phyloP scores from a whole-genome alignment of 768 basidiomycete genomes.

The Serendipita sp. region DNA sequence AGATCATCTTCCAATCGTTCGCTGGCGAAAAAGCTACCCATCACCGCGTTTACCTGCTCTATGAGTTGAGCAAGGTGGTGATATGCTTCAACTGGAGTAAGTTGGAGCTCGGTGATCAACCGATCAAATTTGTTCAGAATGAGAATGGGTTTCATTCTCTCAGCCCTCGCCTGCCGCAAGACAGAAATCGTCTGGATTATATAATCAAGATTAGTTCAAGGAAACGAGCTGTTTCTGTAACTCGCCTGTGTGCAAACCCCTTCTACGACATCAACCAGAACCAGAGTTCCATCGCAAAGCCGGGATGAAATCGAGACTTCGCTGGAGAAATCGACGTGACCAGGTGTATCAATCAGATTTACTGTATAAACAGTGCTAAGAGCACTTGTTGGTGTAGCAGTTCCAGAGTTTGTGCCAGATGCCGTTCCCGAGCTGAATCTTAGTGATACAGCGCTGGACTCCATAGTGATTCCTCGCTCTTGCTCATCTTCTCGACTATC shows the following conservation, averaged over 20 bases:
- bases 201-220: not conserved
- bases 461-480: slow-evolving; percentile 97
- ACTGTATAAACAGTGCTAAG: slow-evolving; percentile 22
- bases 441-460: slow-evolving; percentile 85
- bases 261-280: slow-evolving; percentile 92
- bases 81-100: slow-evolving; percentile 82
- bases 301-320: slow-evolving; percentile 92
- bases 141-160: slow-evolving; percentile 74
- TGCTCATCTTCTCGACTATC: slow-evolving; percentile 96
- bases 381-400: not conserved
- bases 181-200: slow-evolving; percentile 73
- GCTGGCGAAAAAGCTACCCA: slow-evolving; percentile 89
- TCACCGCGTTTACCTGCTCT: slow-evolving; percentile 95
- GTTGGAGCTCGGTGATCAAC: slow-evolving; percentile 80
- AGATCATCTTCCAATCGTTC: slow-evolving; percentile 96
- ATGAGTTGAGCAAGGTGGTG: slow-evolving; percentile 86
- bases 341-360: slow-evolving; percentile 97
- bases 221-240: not conserved
- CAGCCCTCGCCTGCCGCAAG: slow-evolving; percentile 85
- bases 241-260: slow-evolving; percentile 93
- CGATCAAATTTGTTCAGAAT: slow-evolving; percentile 97
- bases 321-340: slow-evolving; percentile 95
- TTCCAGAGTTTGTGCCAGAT: slow-evolving; percentile 39
- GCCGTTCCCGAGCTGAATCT: slow-evolving; percentile 55
- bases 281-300: slow-evolving; percentile 86